These are phyloP conservation scores for Candida nanaspora DNA, from an alignment of 805 yeast genomes.

Conservation along the genomic window DNA sequence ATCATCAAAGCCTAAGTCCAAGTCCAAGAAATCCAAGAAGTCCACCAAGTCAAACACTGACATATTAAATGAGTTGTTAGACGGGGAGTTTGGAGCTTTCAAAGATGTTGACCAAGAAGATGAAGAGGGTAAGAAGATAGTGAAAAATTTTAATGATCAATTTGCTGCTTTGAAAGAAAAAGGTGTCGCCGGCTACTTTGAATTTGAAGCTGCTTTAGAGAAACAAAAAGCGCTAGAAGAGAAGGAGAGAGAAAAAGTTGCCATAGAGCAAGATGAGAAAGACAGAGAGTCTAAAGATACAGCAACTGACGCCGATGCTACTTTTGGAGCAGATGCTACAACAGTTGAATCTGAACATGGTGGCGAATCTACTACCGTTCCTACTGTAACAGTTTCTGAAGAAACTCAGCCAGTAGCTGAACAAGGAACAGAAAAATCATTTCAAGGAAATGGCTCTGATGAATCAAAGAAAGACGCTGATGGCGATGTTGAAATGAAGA, in stretches of 20 bases:
- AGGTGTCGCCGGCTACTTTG: conserved; percentile 30
- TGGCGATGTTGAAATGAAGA: conserved; percentile 1
- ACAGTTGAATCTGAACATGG: conserved; percentile 6
- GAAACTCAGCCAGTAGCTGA: no score
- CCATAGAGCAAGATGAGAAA: conserved; percentile 7
- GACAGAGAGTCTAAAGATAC: conserved; percentile 6
- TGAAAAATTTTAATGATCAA: background rate
- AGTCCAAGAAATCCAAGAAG: conserved; percentile 6
- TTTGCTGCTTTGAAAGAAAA: conserved; percentile 18
- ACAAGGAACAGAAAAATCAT: no score
- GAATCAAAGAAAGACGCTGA: conserved; percentile 1
- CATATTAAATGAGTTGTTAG: conserved; percentile 31
- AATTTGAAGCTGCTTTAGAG: conserved; percentile 6
- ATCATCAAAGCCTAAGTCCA: conserved; percentile 12
- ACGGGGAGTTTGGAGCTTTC: conserved; percentile 54
- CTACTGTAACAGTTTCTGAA: no score
- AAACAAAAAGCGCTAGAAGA: conserved; percentile 1
- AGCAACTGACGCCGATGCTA: conserved; percentile 9
- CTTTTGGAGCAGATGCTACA: conserved; percentile 42
- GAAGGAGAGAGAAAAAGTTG: conserved; percentile 10
- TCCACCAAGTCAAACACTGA: conserved; percentile 9
- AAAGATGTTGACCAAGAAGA: conserved; percentile 36
- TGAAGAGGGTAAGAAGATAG: conserved; percentile 12
- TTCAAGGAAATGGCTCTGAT: no score
- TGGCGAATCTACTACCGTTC: background rate